These are phyloP conservation scores for Penicillium sp. DNA, from an alignment of 2,329 filamentous ascomycete genomes.

Conservation along the genomic window DNA sequence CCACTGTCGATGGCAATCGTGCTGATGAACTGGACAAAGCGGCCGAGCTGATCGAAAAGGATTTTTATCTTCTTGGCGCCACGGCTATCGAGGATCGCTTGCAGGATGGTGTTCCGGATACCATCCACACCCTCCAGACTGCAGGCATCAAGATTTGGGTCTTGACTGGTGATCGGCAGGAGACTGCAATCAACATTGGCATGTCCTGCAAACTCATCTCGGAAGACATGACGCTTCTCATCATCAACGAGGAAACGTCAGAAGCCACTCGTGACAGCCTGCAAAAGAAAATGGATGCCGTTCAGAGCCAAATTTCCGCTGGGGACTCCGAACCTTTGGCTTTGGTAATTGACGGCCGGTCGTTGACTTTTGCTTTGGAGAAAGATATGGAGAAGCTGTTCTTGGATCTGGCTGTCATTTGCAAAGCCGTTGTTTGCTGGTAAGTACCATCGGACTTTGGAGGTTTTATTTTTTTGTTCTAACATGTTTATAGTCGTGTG, in stretches of 20 bases:
- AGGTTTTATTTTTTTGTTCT: constrained; percentile 7
- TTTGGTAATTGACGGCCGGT: constrained; percentile 91
- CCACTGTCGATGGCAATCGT: constrained; percentile 83
- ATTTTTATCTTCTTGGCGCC: constrained; percentile 82
- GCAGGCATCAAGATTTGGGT: constrained; percentile 99
- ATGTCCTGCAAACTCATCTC: constrained; percentile 99
- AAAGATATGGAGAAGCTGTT: constrained; percentile 89
- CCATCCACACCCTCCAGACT: constrained; percentile 90
- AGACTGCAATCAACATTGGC: constrained; percentile 98
- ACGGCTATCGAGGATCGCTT: constrained; percentile 95
- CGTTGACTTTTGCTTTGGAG: constrained; percentile 83
- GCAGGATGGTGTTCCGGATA: constrained; percentile 95
- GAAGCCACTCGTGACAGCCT: constrained; percentile 76
- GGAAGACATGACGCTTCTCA: constrained; percentile 95
- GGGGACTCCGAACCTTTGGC: constrained; percentile 68
- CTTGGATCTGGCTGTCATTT: constrained; percentile 84
- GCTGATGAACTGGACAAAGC: constrained; percentile 95
- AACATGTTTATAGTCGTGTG: constrained; percentile 58
- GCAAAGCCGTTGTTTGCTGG: constrained; percentile 96
- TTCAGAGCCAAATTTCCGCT: constrained; percentile 65
- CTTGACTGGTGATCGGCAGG: constrained; percentile 89
- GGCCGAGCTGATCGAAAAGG: constrained; percentile 85
- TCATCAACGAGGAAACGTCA: constrained; percentile 82
- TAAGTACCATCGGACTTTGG: constrained; percentile 26
- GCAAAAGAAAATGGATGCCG: constrained; percentile 84